Percentiles rank a stretch among this genome's conserved stretches.
phyloP scores from a whole-genome alignment of 805 yeast genomes.

The Ogataea siamensis region DNA sequence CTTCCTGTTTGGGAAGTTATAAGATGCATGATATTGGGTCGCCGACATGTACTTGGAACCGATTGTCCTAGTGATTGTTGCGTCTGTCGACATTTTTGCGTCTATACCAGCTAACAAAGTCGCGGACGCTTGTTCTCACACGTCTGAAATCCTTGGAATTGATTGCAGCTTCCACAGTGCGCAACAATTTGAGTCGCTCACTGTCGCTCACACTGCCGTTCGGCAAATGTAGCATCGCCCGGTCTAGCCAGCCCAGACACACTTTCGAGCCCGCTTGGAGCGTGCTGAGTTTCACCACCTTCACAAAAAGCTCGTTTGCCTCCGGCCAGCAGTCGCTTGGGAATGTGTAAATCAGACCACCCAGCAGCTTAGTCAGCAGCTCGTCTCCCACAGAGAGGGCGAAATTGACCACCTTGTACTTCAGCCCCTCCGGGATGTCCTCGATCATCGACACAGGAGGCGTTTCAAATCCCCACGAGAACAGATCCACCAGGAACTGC shows the following conservation, averaged over 20 bases:
- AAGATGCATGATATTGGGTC: slow-evolving; percentile 4
- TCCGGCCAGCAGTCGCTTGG: slow-evolving; percentile 69
- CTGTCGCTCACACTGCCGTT: slow-evolving; percentile 58
- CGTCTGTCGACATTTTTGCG: slow-evolving; percentile 59
- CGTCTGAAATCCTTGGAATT: slow-evolving; percentile 69
- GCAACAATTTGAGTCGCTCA: slow-evolving; percentile 64
- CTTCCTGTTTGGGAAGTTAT: slow-evolving; percentile 7
- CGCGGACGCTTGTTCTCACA: slow-evolving; percentile 67
- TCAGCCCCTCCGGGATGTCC: slow-evolving; percentile 52
- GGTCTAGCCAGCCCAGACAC: slow-evolving; percentile 57
- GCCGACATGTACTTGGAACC: slow-evolving; percentile 1
- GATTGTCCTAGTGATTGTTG: slow-evolving; percentile 4
- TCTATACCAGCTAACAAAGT: slow-evolving; percentile 80
- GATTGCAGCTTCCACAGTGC: slow-evolving; percentile 57
- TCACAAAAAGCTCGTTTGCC: slow-evolving; percentile 69
- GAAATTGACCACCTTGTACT: slow-evolving; percentile 45
- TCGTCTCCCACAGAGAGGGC: slow-evolving; percentile 55
- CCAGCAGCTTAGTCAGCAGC: slow-evolving; percentile 51
- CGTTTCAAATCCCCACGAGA: slow-evolving; percentile 78
- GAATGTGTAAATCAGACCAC: slow-evolving; percentile 70
- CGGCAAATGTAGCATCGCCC: slow-evolving; percentile 56
- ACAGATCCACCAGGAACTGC: slow-evolving; percentile 76
- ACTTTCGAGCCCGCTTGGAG: slow-evolving; percentile 43
- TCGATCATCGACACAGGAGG: slow-evolving; percentile 75
- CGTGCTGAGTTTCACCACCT: slow-evolving; percentile 53